Base-by-base conservation (phyloP, 2,329 filamentous ascomycete species). In the Alternaria tenuissima region DNA sequence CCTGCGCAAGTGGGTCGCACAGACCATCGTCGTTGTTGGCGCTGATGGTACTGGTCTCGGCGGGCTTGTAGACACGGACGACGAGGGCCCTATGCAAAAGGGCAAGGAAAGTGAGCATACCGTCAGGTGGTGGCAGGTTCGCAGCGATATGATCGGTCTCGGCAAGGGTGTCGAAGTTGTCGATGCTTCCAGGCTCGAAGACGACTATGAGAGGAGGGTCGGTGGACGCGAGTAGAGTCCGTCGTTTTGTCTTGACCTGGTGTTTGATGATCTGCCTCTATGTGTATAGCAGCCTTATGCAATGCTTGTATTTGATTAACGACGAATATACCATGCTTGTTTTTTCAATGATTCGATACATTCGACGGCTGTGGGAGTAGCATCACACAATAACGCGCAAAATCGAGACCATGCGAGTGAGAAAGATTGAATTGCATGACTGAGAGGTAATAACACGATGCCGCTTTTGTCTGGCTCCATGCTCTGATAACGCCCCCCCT, bases 91-190 rank as follows among this genome's bases (percentile, higher is more conserved):
- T 14, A 48, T 52, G 3, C 62, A 53, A 11, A 76, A 73, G 58
- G 64, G 57, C 30, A 75, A 74, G 57, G 67, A 68, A 12, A 59
- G 59, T 1, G 75, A 78, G 55, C 74, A 76, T 30, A 57, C 62
- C 0, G 65, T 62, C 32, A 83, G 85, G 61, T 94, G 92, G 92
- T 95, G 91, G 90, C 89, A 93, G 78, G 84, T 86, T 55, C 46
- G 46, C 32, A 88, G 93, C 57, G 91, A 93, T 44, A 87, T 92
- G 60, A 93, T 96, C 24, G 94, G 94, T 2, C 84, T 94, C 58
- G 94, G 94, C 16, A 91, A 95, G 74, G 92, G 93, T 4, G 89
- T 97, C 28, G 89, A 96, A 39, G 89, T 98, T 18, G 93, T 97
- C 3, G 94, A 98, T 77, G 91, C 89, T 32, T 84, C 89, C 65